Conservation (phyloP, 2,329 filamentous ascomycete species). For the Penicillium sp. region DNA sequence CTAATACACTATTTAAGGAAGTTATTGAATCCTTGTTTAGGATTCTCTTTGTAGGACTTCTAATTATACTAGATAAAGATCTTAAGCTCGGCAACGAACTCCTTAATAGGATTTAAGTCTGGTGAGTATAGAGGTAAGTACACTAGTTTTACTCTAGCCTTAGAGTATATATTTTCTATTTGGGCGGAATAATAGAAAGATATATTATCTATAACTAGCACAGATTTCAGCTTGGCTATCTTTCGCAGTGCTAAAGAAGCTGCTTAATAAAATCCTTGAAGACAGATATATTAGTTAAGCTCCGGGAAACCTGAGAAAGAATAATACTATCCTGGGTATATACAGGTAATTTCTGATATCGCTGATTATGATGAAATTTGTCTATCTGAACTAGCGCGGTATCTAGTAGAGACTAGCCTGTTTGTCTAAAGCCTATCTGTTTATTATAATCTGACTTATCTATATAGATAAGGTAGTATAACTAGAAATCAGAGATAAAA, state of each 20-base stretch:
- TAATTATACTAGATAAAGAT: not conserved
- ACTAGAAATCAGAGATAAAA: not conserved
- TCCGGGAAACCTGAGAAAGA: not conserved
- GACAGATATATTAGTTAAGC: not conserved
- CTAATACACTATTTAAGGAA: not conserved
- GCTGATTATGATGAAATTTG: not conserved
- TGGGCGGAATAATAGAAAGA: not conserved
- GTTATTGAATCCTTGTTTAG: not conserved
- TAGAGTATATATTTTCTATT: not conserved
- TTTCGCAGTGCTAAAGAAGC: not conserved
- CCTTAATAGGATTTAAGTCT: not conserved
- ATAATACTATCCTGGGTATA: not conserved
- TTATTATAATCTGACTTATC: not conserved
- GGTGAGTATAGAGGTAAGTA: no score
- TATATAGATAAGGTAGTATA: not conserved
- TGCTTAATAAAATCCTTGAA: not conserved
- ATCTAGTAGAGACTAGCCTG: not conserved
- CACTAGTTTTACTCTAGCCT: not conserved
- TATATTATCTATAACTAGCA: not conserved
- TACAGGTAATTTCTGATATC: not conserved
- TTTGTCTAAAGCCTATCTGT: not conserved
- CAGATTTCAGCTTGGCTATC: not conserved
- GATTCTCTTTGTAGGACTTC: not conserved
- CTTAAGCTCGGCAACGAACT: not conserved
- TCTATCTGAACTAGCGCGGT: not conserved